These are phyloP conservation scores for Flaveria linearis DNA, from an alignment of 129 eudicot species.

Conservation along the genomic window DNA sequence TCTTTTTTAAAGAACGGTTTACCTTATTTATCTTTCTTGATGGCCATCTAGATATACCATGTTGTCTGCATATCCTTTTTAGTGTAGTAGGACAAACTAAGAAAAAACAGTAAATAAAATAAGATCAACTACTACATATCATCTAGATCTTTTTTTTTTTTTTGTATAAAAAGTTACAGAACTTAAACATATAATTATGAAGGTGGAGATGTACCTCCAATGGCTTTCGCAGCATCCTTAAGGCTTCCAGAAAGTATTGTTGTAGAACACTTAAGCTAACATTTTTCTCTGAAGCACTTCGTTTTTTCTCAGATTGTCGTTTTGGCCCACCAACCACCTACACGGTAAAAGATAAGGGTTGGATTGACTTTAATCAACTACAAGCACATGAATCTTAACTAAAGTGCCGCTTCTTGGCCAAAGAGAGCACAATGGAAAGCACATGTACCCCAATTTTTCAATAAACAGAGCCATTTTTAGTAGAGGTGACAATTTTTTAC, in stretches of 20 bases:
- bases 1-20: conserved; percentile 81
- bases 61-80: conserved; percentile 90
- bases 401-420: no score
- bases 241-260: conserved; percentile 89
- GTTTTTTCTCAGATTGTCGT: conserved; percentile 58
- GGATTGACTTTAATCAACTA: neutral
- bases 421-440: no score
- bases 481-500: no score
- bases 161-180: neutral
- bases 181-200: neutral
- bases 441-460: no score
- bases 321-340: conserved; percentile 49
- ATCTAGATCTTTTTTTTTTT: neutral
- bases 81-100: conserved; percentile 97
- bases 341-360: neutral
- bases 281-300: conserved; percentile 70
- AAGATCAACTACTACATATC: neutral
- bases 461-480: no score
- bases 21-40: conserved; percentile 95
- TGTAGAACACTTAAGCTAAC: conserved; percentile 81
- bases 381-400: no score
- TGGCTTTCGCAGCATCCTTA: conserved; percentile 89
- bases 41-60: conserved; percentile 98
- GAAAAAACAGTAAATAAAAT: conserved; percentile 24
- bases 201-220: conserved; percentile 68